A percentile compares a stretch with the other conserved stretches of the same genome.
These are phyloP conservation scores for Erysimum cheiranthoides DNA, from an alignment of 345 rosid species.

Conservation along the genomic window DNA sequence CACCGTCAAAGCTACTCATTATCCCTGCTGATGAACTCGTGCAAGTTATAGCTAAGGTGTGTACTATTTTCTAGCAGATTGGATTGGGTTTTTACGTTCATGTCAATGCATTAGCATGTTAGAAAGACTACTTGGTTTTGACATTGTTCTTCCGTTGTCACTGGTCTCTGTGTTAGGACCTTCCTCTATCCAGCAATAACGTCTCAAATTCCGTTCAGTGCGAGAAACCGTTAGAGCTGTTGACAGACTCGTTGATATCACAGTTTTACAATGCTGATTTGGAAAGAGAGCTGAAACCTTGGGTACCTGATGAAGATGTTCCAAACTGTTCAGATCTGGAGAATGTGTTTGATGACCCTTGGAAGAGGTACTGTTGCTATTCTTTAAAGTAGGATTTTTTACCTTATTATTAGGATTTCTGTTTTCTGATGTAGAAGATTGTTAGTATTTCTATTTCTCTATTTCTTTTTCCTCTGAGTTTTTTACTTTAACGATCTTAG, in stretches of 20 bases:
- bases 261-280: slow-evolving; percentile 60
- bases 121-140: slow-evolving; percentile 23
- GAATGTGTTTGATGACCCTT: slow-evolving; percentile 68
- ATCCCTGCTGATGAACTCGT: slow-evolving; percentile 84
- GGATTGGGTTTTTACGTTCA: slow-evolving; percentile 15
- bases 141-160: slow-evolving; percentile 15
- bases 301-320: slow-evolving; percentile 89
- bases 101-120: slow-evolving; percentile 21
- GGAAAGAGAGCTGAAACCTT: slow-evolving; percentile 85
- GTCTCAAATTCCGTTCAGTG: slow-evolving; percentile 54
- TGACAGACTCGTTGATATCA: slow-evolving; percentile 82
- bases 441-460: slow-evolving; percentile 19
- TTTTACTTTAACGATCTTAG: background rate
- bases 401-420: slow-evolving; percentile 13
- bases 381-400: slow-evolving; percentile 27
- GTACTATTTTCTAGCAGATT: slow-evolving; percentile 17
- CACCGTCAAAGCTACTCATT: slow-evolving; percentile 64
- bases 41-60: slow-evolving; percentile 91
- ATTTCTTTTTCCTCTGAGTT: background rate
- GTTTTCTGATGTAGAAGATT: slow-evolving; percentile 14
- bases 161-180: slow-evolving; percentile 59
- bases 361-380: slow-evolving; percentile 67
- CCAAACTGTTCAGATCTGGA: slow-evolving; percentile 78
- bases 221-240: slow-evolving; percentile 69
- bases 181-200: slow-evolving; percentile 69